A percentile compares a stretch with the other conserved stretches of the same genome.
Conservation (phyloP, 116 monocot species). For the Dioscorea cayenensis region DNA sequence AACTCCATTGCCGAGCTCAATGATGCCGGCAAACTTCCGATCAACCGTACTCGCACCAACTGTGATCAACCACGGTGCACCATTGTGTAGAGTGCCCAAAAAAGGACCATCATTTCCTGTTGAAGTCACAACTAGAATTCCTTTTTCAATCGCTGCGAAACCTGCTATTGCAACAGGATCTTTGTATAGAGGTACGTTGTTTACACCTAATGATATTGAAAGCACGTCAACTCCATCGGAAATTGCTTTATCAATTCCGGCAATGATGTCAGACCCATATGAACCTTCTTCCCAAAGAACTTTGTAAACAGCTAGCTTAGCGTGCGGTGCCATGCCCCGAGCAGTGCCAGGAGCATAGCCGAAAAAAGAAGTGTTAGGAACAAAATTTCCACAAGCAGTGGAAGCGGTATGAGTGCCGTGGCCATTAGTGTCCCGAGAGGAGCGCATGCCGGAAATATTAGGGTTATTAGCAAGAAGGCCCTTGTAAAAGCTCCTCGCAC, state of each 20-base stretch:
- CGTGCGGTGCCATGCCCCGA: conserved; percentile 45
- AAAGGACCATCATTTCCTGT: conserved; percentile 52
- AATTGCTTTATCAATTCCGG: conserved; percentile 51
- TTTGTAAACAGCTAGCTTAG: conserved; percentile 38
- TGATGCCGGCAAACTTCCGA: conserved; percentile 22
- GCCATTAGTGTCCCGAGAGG: conserved; percentile 54
- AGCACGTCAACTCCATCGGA: conserved; percentile 57
- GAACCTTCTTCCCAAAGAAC: conserved; percentile 28
- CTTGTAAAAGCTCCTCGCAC: conserved; percentile 55
- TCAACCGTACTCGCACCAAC: conserved; percentile 58
- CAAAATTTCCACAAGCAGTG: conserved; percentile 51
- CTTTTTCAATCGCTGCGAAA: conserved; percentile 55
- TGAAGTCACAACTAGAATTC: conserved; percentile 50
- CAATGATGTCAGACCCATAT: conserved; percentile 44
- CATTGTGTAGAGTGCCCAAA: conserved; percentile 40
- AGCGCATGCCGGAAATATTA: conserved; percentile 28
- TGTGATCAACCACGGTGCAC: conserved; percentile 57
- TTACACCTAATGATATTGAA: conserved; percentile 30
- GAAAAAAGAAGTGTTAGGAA: conserved; percentile 23
- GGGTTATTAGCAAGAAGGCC: conserved; percentile 34
- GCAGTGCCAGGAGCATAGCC: conserved; percentile 47
- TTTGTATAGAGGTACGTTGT: conserved; percentile 28
- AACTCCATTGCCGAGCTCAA: conserved; percentile 39
- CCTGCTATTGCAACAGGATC: conserved; percentile 52
- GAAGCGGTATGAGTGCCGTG: conserved; percentile 81